Evolutionary conservation across 2,329 filamentous ascomycete species (phyloP).

Genomic region (Trichoderma sp.): DNA sequence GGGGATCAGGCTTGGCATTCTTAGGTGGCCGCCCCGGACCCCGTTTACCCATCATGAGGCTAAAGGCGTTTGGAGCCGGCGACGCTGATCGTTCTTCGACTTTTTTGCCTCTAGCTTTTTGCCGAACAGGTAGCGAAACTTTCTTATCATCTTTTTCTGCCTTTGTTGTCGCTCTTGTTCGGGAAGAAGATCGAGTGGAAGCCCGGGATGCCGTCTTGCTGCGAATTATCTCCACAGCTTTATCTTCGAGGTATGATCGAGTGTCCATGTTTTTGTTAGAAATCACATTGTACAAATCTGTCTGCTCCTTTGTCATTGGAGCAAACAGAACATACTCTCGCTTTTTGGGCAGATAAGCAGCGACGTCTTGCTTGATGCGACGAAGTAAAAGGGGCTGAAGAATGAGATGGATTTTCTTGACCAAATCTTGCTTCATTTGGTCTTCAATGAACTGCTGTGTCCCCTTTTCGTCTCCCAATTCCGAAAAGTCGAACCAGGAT

Average conservation of each 20-base stretch:
- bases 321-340: conserved; percentile 95
- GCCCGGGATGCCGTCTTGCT: conserved; percentile 20
- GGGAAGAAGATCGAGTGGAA: conserved; percentile 37
- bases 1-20: conserved; percentile 28
- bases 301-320: conserved; percentile 86
- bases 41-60: conserved; percentile 54
- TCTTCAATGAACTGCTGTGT: conserved; percentile 80
- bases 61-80: conserved; percentile 49
- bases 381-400: conserved; percentile 88
- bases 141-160: conserved; percentile 21
- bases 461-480: conserved; percentile 78
- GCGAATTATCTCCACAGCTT: conserved; percentile 66
- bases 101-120: conserved; percentile 39
- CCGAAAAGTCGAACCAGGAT: conserved; percentile 96
- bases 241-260: conserved; percentile 79
- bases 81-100: conserved; percentile 27
- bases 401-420: conserved; percentile 84
- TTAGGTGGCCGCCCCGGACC: conserved; percentile 30
- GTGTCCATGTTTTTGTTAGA: conserved; percentile 59
- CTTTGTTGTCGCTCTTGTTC: conserved; percentile 20
- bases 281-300: conserved; percentile 77
- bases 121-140: conserved; percentile 38
- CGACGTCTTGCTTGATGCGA: conserved; percentile 90
- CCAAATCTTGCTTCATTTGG: conserved; percentile 56
- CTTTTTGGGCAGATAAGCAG: conserved; percentile 89